These are phyloP conservation scores for Ogataea nitratoaversa DNA, from an alignment of 805 yeast genomes.

Conservation along the genomic window DNA sequence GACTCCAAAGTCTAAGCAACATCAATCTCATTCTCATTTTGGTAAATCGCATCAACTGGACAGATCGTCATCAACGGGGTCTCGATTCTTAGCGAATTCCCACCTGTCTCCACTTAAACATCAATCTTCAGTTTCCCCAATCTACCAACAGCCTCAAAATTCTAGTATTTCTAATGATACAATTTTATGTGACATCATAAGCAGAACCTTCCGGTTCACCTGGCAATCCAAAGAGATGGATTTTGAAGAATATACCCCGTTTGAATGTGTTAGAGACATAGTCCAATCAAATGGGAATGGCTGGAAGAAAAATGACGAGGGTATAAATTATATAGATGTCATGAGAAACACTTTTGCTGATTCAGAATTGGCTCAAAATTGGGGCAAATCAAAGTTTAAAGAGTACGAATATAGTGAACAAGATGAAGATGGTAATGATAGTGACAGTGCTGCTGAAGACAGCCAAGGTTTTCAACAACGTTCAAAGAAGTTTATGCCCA, in stretches of 20 bases:
- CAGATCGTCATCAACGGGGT: neutral
- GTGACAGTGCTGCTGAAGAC: constrained; percentile 1
- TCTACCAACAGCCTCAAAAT: too few relatives aligned
- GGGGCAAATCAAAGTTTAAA: neutral
- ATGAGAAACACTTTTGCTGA: constrained; percentile 19
- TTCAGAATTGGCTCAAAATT: neutral
- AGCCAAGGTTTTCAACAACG: neutral
- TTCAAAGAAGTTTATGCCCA: constrained; percentile 18
- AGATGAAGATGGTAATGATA: neutral
- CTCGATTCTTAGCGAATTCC: too few relatives aligned
- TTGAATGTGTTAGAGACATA: constrained; percentile 71
- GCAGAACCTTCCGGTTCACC: constrained; percentile 28
- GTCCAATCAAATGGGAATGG: constrained; percentile 63
- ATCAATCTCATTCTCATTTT: neutral
- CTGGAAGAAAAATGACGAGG: constrained; percentile 50
- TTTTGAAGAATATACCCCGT: constrained; percentile 53
- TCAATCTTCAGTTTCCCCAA: too few relatives aligned
- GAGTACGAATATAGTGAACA: constrained; percentile 3
- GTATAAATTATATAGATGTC: constrained; percentile 37
- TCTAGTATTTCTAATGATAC: neutral
- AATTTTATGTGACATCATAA: constrained; percentile 20
- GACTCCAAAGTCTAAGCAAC: neutral
- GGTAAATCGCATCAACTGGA: neutral
- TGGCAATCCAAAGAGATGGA: constrained; percentile 25
- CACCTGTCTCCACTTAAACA: too few relatives aligned